Base-by-base conservation (phyloP, 441 rosid genomes). In the Syzygium malaccense region DNA sequence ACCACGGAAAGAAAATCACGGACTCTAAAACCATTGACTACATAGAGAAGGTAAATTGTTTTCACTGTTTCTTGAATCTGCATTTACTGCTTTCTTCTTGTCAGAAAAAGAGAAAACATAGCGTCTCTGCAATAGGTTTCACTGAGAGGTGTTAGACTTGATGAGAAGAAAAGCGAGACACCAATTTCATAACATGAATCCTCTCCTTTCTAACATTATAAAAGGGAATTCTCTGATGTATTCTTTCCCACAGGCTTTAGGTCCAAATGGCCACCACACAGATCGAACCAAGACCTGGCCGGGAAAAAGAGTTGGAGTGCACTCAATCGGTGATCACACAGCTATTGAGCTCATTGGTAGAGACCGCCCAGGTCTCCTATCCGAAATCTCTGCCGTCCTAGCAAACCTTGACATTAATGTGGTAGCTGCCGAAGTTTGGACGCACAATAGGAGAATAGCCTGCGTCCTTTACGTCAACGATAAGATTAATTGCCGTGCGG, bases 381-480 rank as follows among this genome's bases (percentile, higher is more conserved):
- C 99, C 1, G 99, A 97, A 86, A 92, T 97, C 87, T 94, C 95
- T 28, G 98, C 99, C 26, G 94, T 96, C 90, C 95, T 97, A 57
- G 95, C 98, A 85, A 93, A 93, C 91, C 97, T 96, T 58, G 93
- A 94, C 87, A 94, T 95, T 91, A 96, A 97, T n/a, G 99, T 97
- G 48, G 93, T 88, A n/a, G 97, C 96, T n/a, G 99, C 99, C 14
- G 99, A 97, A 93, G 97, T 96, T 20, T 97, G 99, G 99, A 97
- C 99, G 2, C 99, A 97, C 88, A 97, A 97, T 91, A 91, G 91
- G 83, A 91, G 99, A 86, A 94, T 96, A 87, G 99, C 99, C 12
- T 95, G 96, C 88, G 97, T 97, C 30, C 91, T 96, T 71, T 95
- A 97, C 58, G 99, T 96, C 89, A 96, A 93, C 75, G 97, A 96